Evolutionary conservation across 2,329 filamentous ascomycete genomes (phyloP).

Genomic region (Lanzia echinophila): DNA sequence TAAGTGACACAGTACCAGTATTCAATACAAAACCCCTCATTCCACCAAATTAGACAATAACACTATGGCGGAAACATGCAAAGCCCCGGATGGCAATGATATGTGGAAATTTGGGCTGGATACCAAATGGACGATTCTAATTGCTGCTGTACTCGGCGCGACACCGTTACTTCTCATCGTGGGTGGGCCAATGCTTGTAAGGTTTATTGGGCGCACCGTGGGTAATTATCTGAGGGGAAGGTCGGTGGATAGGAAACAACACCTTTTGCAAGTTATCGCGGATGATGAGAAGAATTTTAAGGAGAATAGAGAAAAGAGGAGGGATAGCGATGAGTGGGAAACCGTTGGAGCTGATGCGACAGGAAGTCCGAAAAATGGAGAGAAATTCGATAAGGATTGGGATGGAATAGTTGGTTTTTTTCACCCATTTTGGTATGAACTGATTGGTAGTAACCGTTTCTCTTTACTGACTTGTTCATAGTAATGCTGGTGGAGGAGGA

Average conservation of each 20-base stretch:
- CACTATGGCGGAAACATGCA: slow-evolving; percentile 28
- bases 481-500: slow-evolving; percentile 92
- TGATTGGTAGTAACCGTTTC: too few relatives aligned
- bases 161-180: slow-evolving; percentile 27
- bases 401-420: slow-evolving; percentile 90
- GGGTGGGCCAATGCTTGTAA: slow-evolving; percentile 24
- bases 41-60: not conserved
- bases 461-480: slow-evolving; percentile 30
- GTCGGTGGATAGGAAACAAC: slow-evolving; percentile 53
- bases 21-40: not conserved
- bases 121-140: slow-evolving; percentile 24
- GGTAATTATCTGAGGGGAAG: slow-evolving; percentile 58
- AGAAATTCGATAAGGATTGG: slow-evolving; percentile 54
- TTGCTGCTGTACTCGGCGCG: slow-evolving; percentile 27
- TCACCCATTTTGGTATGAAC: slow-evolving; percentile 81
- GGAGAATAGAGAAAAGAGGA: slow-evolving; percentile 19
- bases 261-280: slow-evolving; percentile 47
- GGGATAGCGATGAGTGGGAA: slow-evolving; percentile 61
- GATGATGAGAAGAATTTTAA: slow-evolving; percentile 30
- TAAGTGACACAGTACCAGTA: slow-evolving; percentile 10
- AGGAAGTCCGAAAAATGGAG: slow-evolving; percentile 39
- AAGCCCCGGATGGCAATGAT: slow-evolving; percentile 24
- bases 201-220: slow-evolving; percentile 34
- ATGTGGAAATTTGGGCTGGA: slow-evolving; percentile 29
- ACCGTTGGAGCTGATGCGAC: slow-evolving; percentile 52